phyloP scores from a whole-genome alignment of 2,329 filamentous ascomycete genomes.

The Claviceps lovelessii region DNA sequence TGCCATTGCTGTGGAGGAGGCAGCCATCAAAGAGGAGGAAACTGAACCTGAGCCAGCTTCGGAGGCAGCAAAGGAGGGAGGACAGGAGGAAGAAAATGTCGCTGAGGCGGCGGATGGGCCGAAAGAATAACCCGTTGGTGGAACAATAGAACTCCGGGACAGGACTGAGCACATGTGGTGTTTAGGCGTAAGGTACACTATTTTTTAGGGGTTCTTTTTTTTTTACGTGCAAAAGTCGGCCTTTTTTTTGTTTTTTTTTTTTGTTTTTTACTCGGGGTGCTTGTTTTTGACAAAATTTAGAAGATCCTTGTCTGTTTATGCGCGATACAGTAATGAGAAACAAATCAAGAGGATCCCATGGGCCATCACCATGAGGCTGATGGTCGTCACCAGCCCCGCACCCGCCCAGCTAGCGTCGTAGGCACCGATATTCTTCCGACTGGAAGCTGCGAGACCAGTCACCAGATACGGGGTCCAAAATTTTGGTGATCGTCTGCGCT shows the following conservation, averaged over 20 bases:
- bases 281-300: neutral
- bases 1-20: conserved; percentile 15
- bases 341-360: too few relatives aligned
- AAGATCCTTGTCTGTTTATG: neutral
- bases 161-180: too few relatives aligned
- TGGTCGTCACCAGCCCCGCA: too few relatives aligned
- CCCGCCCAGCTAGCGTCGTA: neutral
- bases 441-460: neutral
- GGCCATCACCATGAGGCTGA: too few relatives aligned
- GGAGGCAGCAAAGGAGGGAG: conserved; percentile 16
- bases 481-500: neutral
- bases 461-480: conserved; percentile 1
- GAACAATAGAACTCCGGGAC: too few relatives aligned
- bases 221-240: neutral
- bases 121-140: conserved; percentile 4
- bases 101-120: conserved; percentile 3
- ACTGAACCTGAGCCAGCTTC: conserved; percentile 19
- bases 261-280: neutral
- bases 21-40: conserved; percentile 28
- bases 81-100: conserved; percentile 14
- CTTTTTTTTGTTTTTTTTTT: neutral
- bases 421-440: neutral
- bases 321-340: too few relatives aligned
- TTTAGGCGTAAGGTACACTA: conserved; percentile 8
- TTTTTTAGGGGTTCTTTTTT: neutral